phyloP scores from a whole-genome alignment of 371 early-diverging fungal species.

The Apophysomyces sp. region DNA sequence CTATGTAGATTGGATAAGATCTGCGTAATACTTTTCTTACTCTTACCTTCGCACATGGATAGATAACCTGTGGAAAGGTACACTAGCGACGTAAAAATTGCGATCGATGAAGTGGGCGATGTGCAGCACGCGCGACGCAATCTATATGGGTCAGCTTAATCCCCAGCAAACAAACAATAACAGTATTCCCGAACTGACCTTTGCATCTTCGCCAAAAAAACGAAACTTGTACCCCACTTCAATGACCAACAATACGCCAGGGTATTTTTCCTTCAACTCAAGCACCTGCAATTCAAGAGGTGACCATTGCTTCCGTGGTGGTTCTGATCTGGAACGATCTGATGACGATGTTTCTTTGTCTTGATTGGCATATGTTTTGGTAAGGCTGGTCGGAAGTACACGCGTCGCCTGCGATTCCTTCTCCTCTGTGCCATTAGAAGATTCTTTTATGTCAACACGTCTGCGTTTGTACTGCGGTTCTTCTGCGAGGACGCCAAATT shows the following conservation, averaged over 20 bases:
- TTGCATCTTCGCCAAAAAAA: conserved; percentile 80
- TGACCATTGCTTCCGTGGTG: conserved; percentile 55
- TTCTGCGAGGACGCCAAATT: conserved; percentile 23
- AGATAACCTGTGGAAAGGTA: conserved; percentile 75
- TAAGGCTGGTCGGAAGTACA: background rate
- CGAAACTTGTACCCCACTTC: conserved; percentile 91
- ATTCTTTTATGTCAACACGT: conserved; percentile 6
- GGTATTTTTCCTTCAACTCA: conserved; percentile 68
- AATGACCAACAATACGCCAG: conserved; percentile 72
- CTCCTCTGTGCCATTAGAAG: background rate
- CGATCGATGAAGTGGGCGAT: conserved; percentile 79
- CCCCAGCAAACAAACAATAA: no score
- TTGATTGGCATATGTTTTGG: background rate
- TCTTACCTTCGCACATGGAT: conserved; percentile 72
- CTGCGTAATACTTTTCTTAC: background rate
- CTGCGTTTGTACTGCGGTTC: conserved; percentile 12
- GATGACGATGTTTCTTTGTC: background rate
- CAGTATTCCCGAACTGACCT: no score
- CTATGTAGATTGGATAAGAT: conserved; percentile 23
- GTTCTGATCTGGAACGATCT: conserved; percentile 2
- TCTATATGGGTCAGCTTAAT: conserved; percentile 28
- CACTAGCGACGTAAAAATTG: conserved; percentile 78
- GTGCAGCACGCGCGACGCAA: conserved; percentile 68
- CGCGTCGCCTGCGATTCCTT: background rate
- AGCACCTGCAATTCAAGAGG: conserved; percentile 82